Conservation (phyloP, 208 protist genomes). For the Acanthamoeba royreba region DNA sequence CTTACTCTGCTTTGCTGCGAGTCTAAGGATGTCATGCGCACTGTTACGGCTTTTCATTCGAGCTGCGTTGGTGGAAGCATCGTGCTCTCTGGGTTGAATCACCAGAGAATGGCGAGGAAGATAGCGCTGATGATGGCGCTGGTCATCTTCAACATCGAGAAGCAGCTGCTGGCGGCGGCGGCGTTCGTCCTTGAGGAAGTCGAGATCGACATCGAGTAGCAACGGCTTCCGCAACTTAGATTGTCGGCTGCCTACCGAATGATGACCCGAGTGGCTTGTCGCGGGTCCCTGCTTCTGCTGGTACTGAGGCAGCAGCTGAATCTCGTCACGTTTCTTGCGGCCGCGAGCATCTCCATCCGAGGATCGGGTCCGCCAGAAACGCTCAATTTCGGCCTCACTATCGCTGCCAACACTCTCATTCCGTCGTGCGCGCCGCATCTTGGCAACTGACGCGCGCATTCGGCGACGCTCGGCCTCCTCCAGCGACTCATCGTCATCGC, state of each 20-base stretch:
- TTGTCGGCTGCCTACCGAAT: neutral
- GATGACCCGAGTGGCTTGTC: too few species aligned
- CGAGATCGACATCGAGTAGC: neutral
- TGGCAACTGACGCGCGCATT: neutral
- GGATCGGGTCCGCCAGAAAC: neutral
- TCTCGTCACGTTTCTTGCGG: neutral
- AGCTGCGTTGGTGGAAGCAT: too few species aligned
- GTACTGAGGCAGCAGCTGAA: neutral
- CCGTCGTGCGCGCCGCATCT: neutral
- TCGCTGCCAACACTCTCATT: neutral
- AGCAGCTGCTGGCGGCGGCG: neutral
- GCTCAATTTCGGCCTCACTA: neutral
- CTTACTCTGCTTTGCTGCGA: too few species aligned
- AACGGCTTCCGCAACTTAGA: neutral
- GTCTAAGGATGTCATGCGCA: too few species aligned
- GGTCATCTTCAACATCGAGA: neutral
- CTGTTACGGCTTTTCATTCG: too few species aligned
- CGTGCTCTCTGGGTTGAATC: too few species aligned
- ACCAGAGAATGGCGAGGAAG: neutral
- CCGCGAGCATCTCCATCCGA: neutral
- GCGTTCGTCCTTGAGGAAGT: neutral
- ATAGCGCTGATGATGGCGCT: neutral
- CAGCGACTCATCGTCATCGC: neutral
- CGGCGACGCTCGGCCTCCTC: neutral
- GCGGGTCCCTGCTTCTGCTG: too few species aligned